Evolutionary conservation across 192 early-diverging fungal species (phyloP).

Genomic region (Phycomyces blakesleeanus): DNA sequence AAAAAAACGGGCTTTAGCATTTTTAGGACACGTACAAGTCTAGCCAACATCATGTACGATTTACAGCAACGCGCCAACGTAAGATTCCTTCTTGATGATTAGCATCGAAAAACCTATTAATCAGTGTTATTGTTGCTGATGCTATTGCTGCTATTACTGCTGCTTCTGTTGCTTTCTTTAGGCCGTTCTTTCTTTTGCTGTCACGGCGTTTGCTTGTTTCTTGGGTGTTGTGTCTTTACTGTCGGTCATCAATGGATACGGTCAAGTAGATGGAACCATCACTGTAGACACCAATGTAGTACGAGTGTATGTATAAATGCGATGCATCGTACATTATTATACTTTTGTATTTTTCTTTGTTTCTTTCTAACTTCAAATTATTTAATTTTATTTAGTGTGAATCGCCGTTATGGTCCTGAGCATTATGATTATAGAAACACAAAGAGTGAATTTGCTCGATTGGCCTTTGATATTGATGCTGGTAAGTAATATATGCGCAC

Average conservation of each 20-base stretch:
- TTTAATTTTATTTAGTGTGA: slow-evolving; percentile 27
- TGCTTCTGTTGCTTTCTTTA: slow-evolving; percentile 1
- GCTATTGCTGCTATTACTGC: no score
- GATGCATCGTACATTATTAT: neutral
- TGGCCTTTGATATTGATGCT: slow-evolving; percentile 65
- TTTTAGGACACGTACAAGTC: no score
- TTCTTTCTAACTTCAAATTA: no score
- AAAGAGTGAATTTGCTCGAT: slow-evolving; percentile 56
- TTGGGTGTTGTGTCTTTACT: slow-evolving; percentile 27
- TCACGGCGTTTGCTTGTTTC: slow-evolving; percentile 19
- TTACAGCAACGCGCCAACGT: slow-evolving; percentile 31
- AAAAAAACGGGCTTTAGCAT: no score
- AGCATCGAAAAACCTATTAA: neutral
- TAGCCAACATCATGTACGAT: slow-evolving; percentile 28
- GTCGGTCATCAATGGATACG: slow-evolving; percentile 19
- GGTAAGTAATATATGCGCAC: slow-evolving; percentile 38
- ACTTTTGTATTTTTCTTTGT: neutral
- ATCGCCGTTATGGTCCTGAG: slow-evolving; percentile 49
- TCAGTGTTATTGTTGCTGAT: no score
- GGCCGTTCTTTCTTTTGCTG: slow-evolving; percentile 24
- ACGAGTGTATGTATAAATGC: slow-evolving; percentile 19
- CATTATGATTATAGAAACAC: slow-evolving; percentile 50
- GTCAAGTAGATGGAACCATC: slow-evolving; percentile 7
- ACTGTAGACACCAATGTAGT: slow-evolving; percentile 14
- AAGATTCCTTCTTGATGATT: neutral